Conservation (phyloP, 306 rosid genomes). For the Ormosia semicastrata region DNA sequence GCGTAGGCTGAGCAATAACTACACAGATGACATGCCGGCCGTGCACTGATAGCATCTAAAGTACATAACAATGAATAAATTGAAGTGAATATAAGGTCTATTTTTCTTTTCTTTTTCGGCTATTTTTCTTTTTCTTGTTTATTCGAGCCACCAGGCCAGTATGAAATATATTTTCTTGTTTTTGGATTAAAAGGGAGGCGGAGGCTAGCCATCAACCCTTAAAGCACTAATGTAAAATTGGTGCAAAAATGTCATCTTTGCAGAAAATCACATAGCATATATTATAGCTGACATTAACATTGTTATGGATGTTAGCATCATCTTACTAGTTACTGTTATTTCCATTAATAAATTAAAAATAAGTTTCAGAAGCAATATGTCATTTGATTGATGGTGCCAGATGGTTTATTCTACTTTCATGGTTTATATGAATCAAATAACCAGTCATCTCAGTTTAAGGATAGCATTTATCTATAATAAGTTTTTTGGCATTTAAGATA, state of each 20-base stretch:
- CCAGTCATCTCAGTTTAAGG: not conserved
- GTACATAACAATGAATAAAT: constrained; percentile 28
- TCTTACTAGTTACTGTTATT: not conserved
- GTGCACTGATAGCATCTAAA: constrained; percentile 3
- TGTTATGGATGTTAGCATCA: not conserved
- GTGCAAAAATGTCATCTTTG: not conserved
- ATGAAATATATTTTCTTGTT: not conserved
- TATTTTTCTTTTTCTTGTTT: constrained; percentile 9
- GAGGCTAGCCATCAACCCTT: not conserved
- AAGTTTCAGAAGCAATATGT: not conserved
- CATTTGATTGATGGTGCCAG: not conserved
- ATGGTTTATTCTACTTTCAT: not conserved
- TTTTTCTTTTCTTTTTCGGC: not conserved
- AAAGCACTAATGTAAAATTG: not conserved
- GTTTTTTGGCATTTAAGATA: too few relatives aligned
- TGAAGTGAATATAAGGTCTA: constrained; percentile 28
- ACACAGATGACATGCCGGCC: constrained; percentile 8
- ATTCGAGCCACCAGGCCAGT: not conserved
- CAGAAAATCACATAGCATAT: not conserved
- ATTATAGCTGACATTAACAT: not conserved
- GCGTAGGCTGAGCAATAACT: constrained; percentile 8
- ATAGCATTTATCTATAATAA: too few relatives aligned
- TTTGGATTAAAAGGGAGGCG: not conserved
- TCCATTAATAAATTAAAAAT: not conserved
- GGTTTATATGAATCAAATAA: not conserved